phyloP scores from a whole-genome alignment of 768 basidiomycete genomes.

The Auricularia auricula-judae region DNA sequence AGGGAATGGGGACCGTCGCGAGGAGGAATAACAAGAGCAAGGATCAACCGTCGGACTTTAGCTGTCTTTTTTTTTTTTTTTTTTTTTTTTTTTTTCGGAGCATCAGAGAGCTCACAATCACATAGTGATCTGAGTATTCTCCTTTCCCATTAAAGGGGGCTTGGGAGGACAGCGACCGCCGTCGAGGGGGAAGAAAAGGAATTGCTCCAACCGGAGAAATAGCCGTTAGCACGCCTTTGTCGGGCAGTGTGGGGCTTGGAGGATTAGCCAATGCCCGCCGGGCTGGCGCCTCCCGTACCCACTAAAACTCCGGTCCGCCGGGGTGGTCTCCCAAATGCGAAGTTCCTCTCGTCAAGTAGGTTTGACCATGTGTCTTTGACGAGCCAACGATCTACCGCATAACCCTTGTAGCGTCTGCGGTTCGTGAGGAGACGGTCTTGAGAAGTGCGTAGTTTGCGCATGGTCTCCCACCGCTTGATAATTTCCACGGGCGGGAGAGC shows the following conservation, averaged over 20 bases:
- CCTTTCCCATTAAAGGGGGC: too few species aligned
- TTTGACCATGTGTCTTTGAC: neutral
- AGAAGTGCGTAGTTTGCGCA: neutral
- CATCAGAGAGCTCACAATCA: too few species aligned
- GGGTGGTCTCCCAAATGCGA: neutral
- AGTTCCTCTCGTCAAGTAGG: neutral
- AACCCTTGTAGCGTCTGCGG: neutral
- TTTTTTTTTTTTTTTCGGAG: too few species aligned
- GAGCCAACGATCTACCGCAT: too few species aligned
- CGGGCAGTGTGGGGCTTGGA: neutral
- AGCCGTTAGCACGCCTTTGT: neutral
- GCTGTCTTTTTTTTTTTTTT: too few species aligned
- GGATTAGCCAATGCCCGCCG: neutral
- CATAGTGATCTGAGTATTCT: too few species aligned
- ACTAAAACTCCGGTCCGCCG: neutral
- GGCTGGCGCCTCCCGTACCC: neutral
- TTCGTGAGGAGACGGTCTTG: neutral
- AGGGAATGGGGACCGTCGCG: too few species aligned
- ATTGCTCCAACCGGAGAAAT: neutral
- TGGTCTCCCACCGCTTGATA: neutral
- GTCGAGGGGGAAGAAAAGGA: too few species aligned
- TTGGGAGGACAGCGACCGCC: too few species aligned
- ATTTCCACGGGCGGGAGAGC: neutral
- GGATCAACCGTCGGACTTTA: too few species aligned
- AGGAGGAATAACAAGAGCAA: too few species aligned